Conservation (phyloP, 306 rosid species). For the Calophaca sinica region DNA sequence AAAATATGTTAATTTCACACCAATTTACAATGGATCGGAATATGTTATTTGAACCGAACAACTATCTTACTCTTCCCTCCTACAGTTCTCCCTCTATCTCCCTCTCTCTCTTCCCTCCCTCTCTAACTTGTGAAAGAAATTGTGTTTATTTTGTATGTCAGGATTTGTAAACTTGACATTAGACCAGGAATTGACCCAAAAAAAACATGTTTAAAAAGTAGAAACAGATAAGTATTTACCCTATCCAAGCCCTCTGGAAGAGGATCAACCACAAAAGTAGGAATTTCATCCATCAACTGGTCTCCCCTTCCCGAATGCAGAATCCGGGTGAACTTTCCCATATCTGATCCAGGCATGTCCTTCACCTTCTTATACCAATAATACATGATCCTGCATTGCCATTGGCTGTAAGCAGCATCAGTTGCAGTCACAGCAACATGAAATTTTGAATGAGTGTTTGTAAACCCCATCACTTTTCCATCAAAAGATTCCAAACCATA, state of each 20-base stretch:
- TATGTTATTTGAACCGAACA: constrained; percentile 4
- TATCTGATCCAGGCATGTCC: constrained; percentile 84
- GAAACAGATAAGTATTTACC: constrained; percentile 57
- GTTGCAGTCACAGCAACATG: constrained; percentile 93
- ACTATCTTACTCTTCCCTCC: neutral
- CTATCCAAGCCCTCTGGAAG: constrained; percentile 91
- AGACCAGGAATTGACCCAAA: constrained; percentile 26
- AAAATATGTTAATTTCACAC: constrained; percentile 11
- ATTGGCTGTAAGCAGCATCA: constrained; percentile 89
- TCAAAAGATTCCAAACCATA: constrained; percentile 48
- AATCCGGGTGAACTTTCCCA: constrained; percentile 86
- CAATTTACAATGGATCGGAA: neutral
- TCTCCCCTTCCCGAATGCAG: constrained; percentile 81
- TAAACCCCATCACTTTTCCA: constrained; percentile 41
- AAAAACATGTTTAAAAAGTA: neutral
- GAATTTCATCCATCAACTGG: constrained; percentile 83
- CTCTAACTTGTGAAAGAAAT: neutral
- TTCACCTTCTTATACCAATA: constrained; percentile 86
- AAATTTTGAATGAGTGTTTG: constrained; percentile 49
- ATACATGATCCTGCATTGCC: constrained; percentile 96
- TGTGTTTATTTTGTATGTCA: neutral
- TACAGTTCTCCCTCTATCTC: too few relatives aligned
- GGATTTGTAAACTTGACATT: constrained; percentile 20
- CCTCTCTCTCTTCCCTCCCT: neutral
- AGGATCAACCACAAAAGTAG: constrained; percentile 87